Percentiles rank a stretch among this genome's conserved stretches.
Evolutionary conservation across 345 rosid genomes (phyloP).

Genomic region (Rhodamnia rubescens): DNA sequence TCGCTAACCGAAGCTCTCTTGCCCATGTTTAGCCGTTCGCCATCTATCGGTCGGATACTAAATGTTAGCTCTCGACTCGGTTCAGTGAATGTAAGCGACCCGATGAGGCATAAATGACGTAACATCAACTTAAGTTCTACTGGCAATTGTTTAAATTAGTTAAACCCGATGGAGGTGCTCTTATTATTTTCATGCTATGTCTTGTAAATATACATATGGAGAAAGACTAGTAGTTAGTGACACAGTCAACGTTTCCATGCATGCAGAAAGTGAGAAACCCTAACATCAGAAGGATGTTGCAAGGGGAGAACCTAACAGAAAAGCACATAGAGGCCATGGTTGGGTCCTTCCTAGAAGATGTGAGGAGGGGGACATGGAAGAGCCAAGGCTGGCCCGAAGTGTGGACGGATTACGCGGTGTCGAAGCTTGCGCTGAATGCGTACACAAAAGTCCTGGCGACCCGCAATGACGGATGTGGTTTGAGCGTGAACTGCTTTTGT

Average conservation of each 20-base stretch:
- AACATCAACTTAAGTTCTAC: neutral
- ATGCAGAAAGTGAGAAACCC: conserved; percentile 67
- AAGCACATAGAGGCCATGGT: conserved; percentile 40
- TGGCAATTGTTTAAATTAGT: neutral
- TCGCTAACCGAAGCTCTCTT: conserved; percentile 48
- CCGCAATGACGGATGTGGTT: conserved; percentile 8
- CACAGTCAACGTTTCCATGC: neutral
- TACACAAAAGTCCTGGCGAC: conserved; percentile 55
- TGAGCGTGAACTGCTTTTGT: conserved; percentile 64
- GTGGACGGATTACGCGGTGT: conserved; percentile 84
- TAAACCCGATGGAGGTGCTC: neutral
- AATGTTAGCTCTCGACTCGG: conserved; percentile 83
- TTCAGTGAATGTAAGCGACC: conserved; percentile 39
- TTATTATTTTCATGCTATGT: neutral
- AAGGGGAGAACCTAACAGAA: conserved; percentile 22
- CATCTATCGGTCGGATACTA: conserved; percentile 43
- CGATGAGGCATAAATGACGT: neutral
- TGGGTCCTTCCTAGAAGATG: conserved; percentile 32
- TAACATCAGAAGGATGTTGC: conserved; percentile 24
- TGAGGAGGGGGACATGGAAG: conserved; percentile 54
- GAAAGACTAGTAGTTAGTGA: neutral
- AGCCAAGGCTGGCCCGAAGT: conserved; percentile 63
- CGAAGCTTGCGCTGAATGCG: conserved; percentile 78
- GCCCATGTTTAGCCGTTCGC: conserved; percentile 53
- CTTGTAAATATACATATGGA: neutral